These are phyloP conservation scores for Tetrapyrgos nigripes DNA, from an alignment of 1,284 basidiomycete genomes.

Conservation along the genomic window DNA sequence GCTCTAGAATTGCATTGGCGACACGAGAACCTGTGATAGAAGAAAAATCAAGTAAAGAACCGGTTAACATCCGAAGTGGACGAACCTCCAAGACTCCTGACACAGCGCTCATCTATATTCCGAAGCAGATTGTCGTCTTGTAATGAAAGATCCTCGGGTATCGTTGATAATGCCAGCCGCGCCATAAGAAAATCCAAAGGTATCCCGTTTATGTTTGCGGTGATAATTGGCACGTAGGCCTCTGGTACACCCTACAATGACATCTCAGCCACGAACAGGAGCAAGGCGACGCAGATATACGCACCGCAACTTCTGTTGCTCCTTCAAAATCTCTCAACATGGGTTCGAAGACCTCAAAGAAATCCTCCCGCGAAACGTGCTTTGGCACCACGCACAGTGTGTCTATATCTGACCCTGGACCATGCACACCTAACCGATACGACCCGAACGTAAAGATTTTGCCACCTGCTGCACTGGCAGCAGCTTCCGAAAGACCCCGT, in stretches of 20 bases:
- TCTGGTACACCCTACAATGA: conserved; percentile 86
- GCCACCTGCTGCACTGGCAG: conserved; percentile 89
- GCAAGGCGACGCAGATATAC: conserved; percentile 38
- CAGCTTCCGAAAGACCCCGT: conserved; percentile 85
- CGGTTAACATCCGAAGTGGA: conserved; percentile 6
- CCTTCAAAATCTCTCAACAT: conserved; percentile 91
- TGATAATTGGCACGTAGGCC: conserved; percentile 96
- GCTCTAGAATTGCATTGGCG: conserved; percentile 93
- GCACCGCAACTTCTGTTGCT: conserved; percentile 88
- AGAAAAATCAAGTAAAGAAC: conserved; percentile 15
- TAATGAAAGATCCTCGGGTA: conserved; percentile 91
- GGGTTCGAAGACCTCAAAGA: conserved; percentile 91
- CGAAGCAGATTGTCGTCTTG: conserved; percentile 92
- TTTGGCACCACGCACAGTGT: conserved; percentile 98
- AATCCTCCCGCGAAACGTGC: conserved; percentile 95
- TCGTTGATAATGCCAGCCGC: conserved; percentile 79
- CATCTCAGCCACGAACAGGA: conserved; percentile 15
- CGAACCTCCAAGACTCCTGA: conserved; percentile 92
- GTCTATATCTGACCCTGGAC: conserved; percentile 97
- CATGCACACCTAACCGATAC: conserved; percentile 95
- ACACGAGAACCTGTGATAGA: conserved; percentile 83
- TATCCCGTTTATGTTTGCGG: conserved; percentile 90
- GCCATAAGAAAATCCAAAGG: conserved; percentile 97
- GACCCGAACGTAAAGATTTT: conserved; percentile 99
- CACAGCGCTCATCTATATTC: conserved; percentile 94